phyloP scores from a whole-genome alignment of 176 grass and related monocot genomes.

The Lolium multiflorum region DNA sequence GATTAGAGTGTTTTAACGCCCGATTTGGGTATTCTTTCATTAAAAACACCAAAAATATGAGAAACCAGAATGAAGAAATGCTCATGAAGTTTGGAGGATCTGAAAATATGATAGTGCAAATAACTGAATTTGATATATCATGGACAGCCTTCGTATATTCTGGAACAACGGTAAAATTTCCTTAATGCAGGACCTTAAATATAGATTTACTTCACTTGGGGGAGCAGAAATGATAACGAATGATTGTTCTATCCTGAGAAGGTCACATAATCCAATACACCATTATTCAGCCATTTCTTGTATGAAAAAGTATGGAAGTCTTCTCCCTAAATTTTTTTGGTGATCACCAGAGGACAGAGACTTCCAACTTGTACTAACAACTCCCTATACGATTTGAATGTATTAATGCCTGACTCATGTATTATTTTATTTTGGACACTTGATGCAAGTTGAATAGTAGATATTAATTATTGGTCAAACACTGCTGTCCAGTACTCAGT shows the following conservation, averaged over 20 bases:
- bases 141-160: background rate
- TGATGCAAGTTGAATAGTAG: slow-evolving; percentile 11
- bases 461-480: background rate
- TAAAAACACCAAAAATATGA: too few relatives aligned
- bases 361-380: background rate
- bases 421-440: background rate
- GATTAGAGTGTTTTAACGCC: too few relatives aligned
- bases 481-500: background rate
- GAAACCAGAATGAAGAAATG: too few relatives aligned
- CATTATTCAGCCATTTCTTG: background rate
- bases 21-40: too few relatives aligned
- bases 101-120: too few relatives aligned
- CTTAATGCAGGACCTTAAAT: background rate
- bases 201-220: slow-evolving; percentile 7
- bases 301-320: background rate
- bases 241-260: slow-evolving; percentile 7
- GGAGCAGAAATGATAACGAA: background rate
- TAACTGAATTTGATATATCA: background rate
- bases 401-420: background rate
- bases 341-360: background rate
- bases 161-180: background rate
- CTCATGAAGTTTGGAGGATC: too few relatives aligned
- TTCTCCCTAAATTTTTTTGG: background rate
- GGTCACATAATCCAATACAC: background rate
- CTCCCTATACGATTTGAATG: background rate